Evolutionary conservation across 2,329 filamentous ascomycete species (phyloP).

Genomic region (Ophiocordyceps camponoti-floridani): DNA sequence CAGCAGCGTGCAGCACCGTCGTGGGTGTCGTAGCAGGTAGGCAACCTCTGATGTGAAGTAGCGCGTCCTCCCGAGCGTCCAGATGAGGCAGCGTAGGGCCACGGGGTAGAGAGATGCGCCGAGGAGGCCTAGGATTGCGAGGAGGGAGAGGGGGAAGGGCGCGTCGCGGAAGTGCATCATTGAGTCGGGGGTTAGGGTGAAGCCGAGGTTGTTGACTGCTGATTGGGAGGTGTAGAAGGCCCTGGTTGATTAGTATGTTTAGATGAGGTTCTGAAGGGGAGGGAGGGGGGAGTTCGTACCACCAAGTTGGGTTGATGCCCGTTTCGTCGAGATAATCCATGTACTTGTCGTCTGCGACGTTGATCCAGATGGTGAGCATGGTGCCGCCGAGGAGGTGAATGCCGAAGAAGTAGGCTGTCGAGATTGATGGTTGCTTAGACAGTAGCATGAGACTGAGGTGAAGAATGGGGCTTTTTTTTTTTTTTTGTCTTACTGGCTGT

Average conservation of each 20-base stretch:
- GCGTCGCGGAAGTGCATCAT: constrained; percentile 30
- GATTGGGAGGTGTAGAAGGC: constrained; percentile 31
- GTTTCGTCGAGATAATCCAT: constrained; percentile 17
- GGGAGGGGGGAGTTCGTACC: constrained; percentile 16
- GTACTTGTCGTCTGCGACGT: constrained; percentile 20
- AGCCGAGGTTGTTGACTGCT: constrained; percentile 32
- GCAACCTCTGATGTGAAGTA: constrained; percentile 22
- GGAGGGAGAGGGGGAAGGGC: constrained; percentile 23
- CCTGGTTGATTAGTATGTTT: constrained; percentile 10
- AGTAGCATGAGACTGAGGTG: background rate
- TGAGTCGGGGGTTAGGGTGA: constrained; percentile 35
- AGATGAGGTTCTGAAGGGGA: background rate
- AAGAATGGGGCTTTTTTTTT: background rate
- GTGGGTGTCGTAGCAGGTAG: constrained; percentile 44
- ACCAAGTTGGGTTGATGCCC: constrained; percentile 26
- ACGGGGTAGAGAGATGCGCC: constrained; percentile 40
- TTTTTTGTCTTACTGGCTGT: constrained; percentile 13
- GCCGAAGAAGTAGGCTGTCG: constrained; percentile 23
- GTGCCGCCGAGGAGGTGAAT: constrained; percentile 28
- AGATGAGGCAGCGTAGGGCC: constrained; percentile 39
- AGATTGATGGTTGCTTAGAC: too few relatives aligned
- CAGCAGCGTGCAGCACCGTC: constrained; percentile 43
- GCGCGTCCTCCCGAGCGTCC: constrained; percentile 29
- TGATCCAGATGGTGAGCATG: constrained; percentile 29
- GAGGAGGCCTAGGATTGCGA: constrained; percentile 28